Percentiles rank a stretch among this genome's conserved stretches.
phyloP scores from a whole-genome alignment of 73 alveolate species.

The Paramecium caudatum region DNA sequence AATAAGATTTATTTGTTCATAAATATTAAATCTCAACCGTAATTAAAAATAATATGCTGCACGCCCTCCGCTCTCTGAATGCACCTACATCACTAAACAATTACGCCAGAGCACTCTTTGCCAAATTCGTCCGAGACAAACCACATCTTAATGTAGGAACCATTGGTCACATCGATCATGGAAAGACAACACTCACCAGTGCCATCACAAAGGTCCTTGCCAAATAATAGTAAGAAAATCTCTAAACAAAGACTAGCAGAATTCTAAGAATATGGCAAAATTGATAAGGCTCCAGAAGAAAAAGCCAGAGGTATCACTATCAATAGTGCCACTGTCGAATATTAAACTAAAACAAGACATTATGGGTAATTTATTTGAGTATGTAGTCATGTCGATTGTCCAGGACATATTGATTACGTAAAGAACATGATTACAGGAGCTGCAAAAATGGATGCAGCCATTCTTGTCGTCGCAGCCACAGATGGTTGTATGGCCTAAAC shows the following conservation, averaged over 20 bases:
- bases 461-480: conserved; percentile 94
- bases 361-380: conserved; percentile 79
- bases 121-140: conserved; percentile 89
- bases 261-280: conserved; percentile 83
- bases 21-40: conserved; percentile 45
- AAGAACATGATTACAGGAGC: conserved; percentile 99
- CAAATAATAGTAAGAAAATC: conserved; percentile 71
- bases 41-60: conserved; percentile 60
- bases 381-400: conserved; percentile 93
- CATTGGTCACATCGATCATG: conserved; percentile 98
- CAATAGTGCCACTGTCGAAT: conserved; percentile 96
- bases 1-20: not conserved
- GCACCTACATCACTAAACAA: conserved; percentile 15
- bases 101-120: conserved; percentile 76
- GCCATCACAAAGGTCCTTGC: conserved; percentile 92
- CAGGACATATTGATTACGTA: conserved; percentile 98
- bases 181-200: conserved; percentile 96
- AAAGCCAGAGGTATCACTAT: conserved; percentile 97
- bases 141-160: conserved; percentile 98
- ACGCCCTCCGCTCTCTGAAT: conserved; percentile 11
- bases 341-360: conserved; percentile 91
- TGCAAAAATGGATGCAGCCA: conserved; percentile 97
- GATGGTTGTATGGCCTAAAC: conserved; percentile 99
- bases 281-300: conserved; percentile 95
- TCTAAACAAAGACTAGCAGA: conserved; percentile 76